phyloP scores from a whole-genome alignment of 1,139 yeast genomes.

The Hemisphaericaspora xylanilytica region DNA sequence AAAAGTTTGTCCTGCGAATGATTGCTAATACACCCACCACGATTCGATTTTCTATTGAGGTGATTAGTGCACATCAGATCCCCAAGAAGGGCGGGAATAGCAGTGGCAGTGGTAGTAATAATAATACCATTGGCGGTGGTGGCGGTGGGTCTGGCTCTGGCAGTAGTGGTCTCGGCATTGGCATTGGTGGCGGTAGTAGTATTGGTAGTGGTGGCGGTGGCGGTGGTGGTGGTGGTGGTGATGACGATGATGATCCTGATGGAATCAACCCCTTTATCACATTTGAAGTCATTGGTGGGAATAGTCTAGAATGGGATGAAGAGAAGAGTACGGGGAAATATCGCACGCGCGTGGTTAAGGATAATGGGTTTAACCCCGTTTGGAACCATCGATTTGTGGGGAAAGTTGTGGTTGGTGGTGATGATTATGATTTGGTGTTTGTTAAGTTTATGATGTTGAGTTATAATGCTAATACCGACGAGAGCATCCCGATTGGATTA shows the following conservation, averaged over 20 bases:
- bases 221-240: too few relatives aligned
- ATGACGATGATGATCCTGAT: slow-evolving; percentile 20
- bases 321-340: slow-evolving; percentile 10
- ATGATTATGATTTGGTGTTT: slow-evolving; percentile 36
- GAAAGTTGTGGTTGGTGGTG: slow-evolving; percentile 26
- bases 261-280: slow-evolving; percentile 57
- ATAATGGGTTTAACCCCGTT: slow-evolving; percentile 82
- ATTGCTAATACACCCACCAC: too few relatives aligned
- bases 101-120: too few relatives aligned
- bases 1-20: too few relatives aligned
- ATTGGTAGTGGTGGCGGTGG: too few relatives aligned
- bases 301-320: slow-evolving; percentile 23
- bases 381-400: slow-evolving; percentile 65
- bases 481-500: slow-evolving; percentile 56
- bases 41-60: slow-evolving; percentile 35
- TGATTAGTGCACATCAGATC: slow-evolving; percentile 83
- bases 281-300: slow-evolving; percentile 53
- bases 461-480: too few relatives aligned
- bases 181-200: too few relatives aligned
- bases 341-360: slow-evolving; percentile 39
- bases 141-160: too few relatives aligned
- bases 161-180: too few relatives aligned
- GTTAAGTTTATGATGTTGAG: slow-evolving; percentile 27
- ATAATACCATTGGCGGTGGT: too few relatives aligned
- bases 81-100: too few relatives aligned